Evolutionary conservation across 2,329 filamentous ascomycete species (phyloP).

Genomic region (Aspergillaceae sp.): DNA sequence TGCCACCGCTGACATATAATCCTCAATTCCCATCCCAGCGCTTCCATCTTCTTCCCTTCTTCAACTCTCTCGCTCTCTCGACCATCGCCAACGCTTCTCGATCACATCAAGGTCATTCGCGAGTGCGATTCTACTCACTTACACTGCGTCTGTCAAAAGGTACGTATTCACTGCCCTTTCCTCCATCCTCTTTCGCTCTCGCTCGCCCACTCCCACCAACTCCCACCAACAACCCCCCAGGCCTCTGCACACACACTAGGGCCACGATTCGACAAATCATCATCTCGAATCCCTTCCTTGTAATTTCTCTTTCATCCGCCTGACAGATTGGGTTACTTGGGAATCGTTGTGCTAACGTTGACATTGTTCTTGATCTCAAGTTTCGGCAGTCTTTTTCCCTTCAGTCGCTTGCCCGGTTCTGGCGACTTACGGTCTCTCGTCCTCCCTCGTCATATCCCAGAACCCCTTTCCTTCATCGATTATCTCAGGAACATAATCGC

Average conservation of each 20-base stretch:
- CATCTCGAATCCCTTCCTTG: conserved; percentile 5
- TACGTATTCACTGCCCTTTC: conserved; percentile 24
- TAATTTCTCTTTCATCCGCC: conserved; percentile 12
- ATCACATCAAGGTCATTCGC: neutral
- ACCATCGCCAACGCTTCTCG: conserved; percentile 4
- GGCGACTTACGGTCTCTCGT: conserved; percentile 24
- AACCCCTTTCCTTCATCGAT: conserved; percentile 20
- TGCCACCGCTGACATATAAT: conserved; percentile 30
- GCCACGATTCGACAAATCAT: conserved; percentile 16
- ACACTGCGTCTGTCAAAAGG: conserved; percentile 21
- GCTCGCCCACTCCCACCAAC: conserved; percentile 16
- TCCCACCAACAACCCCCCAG: neutral
- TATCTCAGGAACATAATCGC: conserved; percentile 22
- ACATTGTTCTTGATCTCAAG: conserved; percentile 15
- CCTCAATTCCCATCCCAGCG: conserved; percentile 11
- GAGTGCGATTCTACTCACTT: conserved; percentile 24
- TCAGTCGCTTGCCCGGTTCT: conserved; percentile 26
- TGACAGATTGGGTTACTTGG: conserved; percentile 5
- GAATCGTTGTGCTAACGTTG: conserved; percentile 18
- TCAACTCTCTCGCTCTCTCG: conserved; percentile 15
- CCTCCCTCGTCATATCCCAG: conserved; percentile 16
- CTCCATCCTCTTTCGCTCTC: conserved; percentile 5
- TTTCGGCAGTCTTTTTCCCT: conserved; percentile 19
- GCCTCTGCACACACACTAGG: conserved; percentile 11
- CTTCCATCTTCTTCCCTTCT: conserved; percentile 12